Evolutionary conservation across 768 basidiomycete species (phyloP).

Genomic region (Termitomyces sp.): DNA sequence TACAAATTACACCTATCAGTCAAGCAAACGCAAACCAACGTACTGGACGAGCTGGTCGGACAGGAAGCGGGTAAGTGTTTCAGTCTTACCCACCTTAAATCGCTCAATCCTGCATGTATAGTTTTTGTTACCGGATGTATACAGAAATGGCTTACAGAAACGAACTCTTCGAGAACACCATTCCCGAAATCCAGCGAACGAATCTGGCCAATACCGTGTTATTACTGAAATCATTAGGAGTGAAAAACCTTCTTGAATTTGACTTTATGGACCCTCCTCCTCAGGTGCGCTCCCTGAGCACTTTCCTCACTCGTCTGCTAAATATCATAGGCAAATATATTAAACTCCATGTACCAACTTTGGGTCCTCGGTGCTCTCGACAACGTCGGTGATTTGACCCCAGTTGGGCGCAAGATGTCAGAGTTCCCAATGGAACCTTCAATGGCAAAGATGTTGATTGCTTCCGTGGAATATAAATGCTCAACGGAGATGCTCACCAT

Average conservation of each 20-base stretch:
- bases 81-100: background rate
- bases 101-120: conserved; percentile 21
- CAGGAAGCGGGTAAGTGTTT: conserved; percentile 73
- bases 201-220: conserved; percentile 97
- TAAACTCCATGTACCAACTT: conserved; percentile 99
- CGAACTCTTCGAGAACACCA: conserved; percentile 92
- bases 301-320: background rate
- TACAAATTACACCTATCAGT: conserved; percentile 98
- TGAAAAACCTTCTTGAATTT: conserved; percentile 95
- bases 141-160: conserved; percentile 97
- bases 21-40: conserved; percentile 97
- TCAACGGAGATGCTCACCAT: conserved; percentile 97
- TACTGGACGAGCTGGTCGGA: conserved; percentile 93
- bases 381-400: conserved; percentile 95
- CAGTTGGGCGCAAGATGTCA: conserved; percentile 92
- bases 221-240: conserved; percentile 90
- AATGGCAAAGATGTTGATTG: conserved; percentile 98
- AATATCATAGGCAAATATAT: conserved; percentile 72
- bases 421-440: conserved; percentile 99
- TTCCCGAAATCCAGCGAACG: conserved; percentile 97
- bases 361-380: conserved; percentile 98
- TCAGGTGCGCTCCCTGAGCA: conserved; percentile 46
- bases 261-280: conserved; percentile 99
- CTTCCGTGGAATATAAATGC: conserved; percentile 89
- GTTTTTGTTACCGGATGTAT: conserved; percentile 93